Conservation (phyloP, 345 rosid genomes). For the Trapa bicornis region DNA sequence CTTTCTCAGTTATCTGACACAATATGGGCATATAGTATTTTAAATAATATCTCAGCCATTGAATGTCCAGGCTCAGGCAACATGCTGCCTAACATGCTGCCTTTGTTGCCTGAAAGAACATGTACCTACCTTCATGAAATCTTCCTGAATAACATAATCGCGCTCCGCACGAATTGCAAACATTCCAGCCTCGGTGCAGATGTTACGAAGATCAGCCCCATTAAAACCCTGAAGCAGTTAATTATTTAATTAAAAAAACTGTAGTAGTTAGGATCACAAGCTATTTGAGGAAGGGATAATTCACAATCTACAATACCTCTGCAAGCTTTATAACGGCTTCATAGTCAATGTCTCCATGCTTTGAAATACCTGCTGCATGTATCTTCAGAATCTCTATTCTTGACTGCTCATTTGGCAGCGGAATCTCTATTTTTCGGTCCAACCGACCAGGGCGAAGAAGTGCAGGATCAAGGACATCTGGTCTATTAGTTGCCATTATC, state of each 20-base stretch:
- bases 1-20: too few species aligned
- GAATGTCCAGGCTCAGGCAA: too few species aligned
- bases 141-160: constrained; percentile 95
- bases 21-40: too few species aligned
- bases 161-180: constrained; percentile 92
- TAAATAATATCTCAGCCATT: too few species aligned
- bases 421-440: constrained; percentile 90
- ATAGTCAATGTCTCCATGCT: constrained; percentile 91
- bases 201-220: constrained; percentile 92
- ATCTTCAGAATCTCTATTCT: constrained; percentile 95
- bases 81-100: too few species aligned
- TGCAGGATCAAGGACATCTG: constrained; percentile 96
- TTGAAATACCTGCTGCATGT: constrained; percentile 91
- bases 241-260: too few species aligned
- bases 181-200: constrained; percentile 99
- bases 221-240: constrained; percentile 59
- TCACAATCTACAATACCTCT: constrained; percentile 38
- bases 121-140: constrained; percentile 20
- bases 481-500: constrained; percentile 98
- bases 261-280: too few species aligned
- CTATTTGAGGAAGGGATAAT: neutral
- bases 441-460: constrained; percentile 90
- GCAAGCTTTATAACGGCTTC: constrained; percentile 96
- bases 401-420: constrained; percentile 93
- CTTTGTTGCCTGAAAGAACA: too few species aligned